These are phyloP conservation scores for Dichomitus squalens DNA, from an alignment of 1,284 basidiomycete species.

Conservation along the genomic window DNA sequence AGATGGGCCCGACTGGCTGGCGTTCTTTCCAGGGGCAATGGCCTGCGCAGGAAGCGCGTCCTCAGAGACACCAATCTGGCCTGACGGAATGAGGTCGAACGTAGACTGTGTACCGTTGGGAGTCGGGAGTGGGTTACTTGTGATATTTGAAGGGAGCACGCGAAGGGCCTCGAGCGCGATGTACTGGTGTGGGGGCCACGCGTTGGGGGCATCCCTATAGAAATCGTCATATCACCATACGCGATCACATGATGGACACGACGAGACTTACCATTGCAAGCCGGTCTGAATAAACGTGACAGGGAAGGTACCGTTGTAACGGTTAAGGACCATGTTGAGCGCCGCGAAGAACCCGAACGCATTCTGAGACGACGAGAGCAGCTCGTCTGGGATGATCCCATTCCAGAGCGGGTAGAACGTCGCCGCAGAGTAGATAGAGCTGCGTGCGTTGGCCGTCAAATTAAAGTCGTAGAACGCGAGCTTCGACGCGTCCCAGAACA, in stretches of 20 bases:
- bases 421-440: constrained; percentile 67
- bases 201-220: constrained; percentile 70
- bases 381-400: constrained; percentile 77
- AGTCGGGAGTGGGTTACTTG: constrained; percentile 50
- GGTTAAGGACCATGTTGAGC: constrained; percentile 76
- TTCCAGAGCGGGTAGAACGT: constrained; percentile 89
- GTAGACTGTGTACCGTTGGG: constrained; percentile 53
- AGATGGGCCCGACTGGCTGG: constrained; percentile 50
- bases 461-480: constrained; percentile 91
- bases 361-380: constrained; percentile 56
- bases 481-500: constrained; percentile 83
- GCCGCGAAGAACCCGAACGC: constrained; percentile 78
- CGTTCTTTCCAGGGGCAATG: constrained; percentile 50
- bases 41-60: constrained; percentile 70
- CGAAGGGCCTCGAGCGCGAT: constrained; percentile 80
- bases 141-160: constrained; percentile 70
- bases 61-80: constrained; percentile 76
- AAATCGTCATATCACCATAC: background rate
- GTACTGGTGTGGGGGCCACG: constrained; percentile 89
- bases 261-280: constrained; percentile 69
- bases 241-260: constrained; percentile 3
- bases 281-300: constrained; percentile 78
- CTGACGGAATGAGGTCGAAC: constrained; percentile 69
- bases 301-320: constrained; percentile 83
- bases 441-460: constrained; percentile 63